Evolutionary conservation across 306 rosid species (phyloP).

Genomic region (Prunus padus): DNA sequence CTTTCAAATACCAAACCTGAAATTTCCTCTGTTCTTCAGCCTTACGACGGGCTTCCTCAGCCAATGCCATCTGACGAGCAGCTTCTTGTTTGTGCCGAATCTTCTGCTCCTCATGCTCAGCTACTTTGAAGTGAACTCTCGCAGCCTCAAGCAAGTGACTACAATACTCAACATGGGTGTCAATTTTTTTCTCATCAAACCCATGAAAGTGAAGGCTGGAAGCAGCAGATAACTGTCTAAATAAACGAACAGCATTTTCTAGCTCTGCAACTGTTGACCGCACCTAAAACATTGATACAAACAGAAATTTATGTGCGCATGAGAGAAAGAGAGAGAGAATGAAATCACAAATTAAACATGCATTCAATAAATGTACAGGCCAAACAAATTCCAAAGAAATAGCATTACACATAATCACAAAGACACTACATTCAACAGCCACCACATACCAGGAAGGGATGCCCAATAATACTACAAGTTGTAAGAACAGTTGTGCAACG

Average conservation of each 20-base stretch:
- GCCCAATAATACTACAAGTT: too few relatives aligned
- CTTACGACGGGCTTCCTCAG: conserved; percentile 96
- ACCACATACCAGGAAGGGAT: too few relatives aligned
- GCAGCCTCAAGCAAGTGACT: conserved; percentile 86
- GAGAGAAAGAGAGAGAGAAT: too few relatives aligned
- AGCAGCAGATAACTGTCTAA: conserved; percentile 98
- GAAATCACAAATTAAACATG: neutral
- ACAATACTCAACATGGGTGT: conserved; percentile 97
- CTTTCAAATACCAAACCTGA: conserved; percentile 55
- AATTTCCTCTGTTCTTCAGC: conserved; percentile 94
- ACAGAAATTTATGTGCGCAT: neutral
- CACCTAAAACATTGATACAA: conserved; percentile 51
- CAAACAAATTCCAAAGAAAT: too few relatives aligned
- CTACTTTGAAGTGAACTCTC: conserved; percentile 83
- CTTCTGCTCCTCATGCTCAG: conserved; percentile 95
- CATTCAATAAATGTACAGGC: too few relatives aligned
- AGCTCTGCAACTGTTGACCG: conserved; percentile 85
- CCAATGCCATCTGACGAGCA: conserved; percentile 88
- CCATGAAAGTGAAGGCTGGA: conserved; percentile 97
- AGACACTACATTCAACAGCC: too few relatives aligned
- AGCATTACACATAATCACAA: too few relatives aligned
- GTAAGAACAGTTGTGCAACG: too few relatives aligned
- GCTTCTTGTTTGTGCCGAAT: conserved; percentile 86
- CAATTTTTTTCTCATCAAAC: conserved; percentile 98
- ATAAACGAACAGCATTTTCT: conserved; percentile 95